A percentile compares a stretch with the other conserved stretches of the same genome.
Evolutionary conservation across 2,329 filamentous ascomycete genomes (phyloP).

Genomic region (Ceratocystis destructans): DNA sequence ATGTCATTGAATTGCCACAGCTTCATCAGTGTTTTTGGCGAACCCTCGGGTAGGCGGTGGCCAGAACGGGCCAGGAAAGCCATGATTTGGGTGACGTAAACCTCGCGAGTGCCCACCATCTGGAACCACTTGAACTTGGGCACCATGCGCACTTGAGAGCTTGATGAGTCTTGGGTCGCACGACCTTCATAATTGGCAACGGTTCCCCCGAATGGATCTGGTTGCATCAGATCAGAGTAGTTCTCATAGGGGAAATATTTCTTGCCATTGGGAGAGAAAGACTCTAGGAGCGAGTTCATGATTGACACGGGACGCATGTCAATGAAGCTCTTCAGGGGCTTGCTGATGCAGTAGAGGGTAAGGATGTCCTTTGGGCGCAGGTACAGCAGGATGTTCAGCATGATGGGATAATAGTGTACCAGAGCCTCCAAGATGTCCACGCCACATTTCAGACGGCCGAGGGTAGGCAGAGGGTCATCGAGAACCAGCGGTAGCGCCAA

Average conservation of each 20-base stretch:
- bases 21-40: conserved; percentile 41
- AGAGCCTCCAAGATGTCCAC: conserved; percentile 34
- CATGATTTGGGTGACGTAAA: conserved; percentile 47
- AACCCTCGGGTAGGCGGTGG: conserved; percentile 39
- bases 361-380: conserved; percentile 45
- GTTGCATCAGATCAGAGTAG: conserved; percentile 43
- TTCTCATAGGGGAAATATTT: conserved; percentile 47
- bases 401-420: conserved; percentile 36
- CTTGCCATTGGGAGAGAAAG: conserved; percentile 41
- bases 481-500: conserved; percentile 21
- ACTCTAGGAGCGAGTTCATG: conserved; percentile 40
- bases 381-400: conserved; percentile 6
- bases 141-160: conserved; percentile 33
- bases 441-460: conserved; percentile 16
- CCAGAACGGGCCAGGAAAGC: conserved; percentile 44
- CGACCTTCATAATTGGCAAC: conserved; percentile 24
- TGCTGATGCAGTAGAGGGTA: conserved; percentile 50
- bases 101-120: conserved; percentile 48
- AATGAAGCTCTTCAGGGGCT: conserved; percentile 46
- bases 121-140: conserved; percentile 54
- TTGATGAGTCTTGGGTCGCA: conserved; percentile 12
- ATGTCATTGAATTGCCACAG: conserved; percentile 63
- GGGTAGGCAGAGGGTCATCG: neutral
- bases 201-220: conserved; percentile 42
- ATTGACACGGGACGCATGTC: conserved; percentile 46